Evolutionary conservation across 2,329 filamentous ascomycete genomes (phyloP).

Genomic region (Fusarium coicis): DNA sequence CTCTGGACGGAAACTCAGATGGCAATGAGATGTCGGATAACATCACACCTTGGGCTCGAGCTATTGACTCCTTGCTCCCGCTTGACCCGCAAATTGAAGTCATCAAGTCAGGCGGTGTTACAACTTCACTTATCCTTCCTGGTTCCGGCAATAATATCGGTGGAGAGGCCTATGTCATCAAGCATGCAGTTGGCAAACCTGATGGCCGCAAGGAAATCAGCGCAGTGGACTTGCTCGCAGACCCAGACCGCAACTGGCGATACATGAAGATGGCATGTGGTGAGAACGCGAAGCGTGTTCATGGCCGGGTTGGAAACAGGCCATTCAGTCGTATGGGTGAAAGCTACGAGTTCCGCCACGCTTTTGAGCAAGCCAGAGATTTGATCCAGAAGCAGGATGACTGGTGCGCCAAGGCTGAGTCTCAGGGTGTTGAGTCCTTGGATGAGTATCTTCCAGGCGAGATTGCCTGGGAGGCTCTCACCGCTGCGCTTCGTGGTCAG

Average conservation of each 20-base stretch:
- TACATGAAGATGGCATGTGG: conserved; percentile 84
- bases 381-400: conserved; percentile 71
- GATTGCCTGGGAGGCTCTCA: conserved; percentile 71
- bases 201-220: conserved; percentile 73
- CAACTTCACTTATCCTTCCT: conserved; percentile 73
- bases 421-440: conserved; percentile 61
- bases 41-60: conserved; percentile 74
- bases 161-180: conserved; percentile 76
- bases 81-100: conserved; percentile 73
- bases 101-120: conserved; percentile 79
- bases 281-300: conserved; percentile 73
- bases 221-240: conserved; percentile 71
- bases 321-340: conserved; percentile 73
- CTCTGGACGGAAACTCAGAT: conserved; percentile 65
- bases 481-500: conserved; percentile 72
- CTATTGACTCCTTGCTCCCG: conserved; percentile 72
- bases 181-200: conserved; percentile 70
- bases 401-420: conserved; percentile 70
- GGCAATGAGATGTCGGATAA: conserved; percentile 72
- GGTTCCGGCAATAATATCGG: conserved; percentile 80
- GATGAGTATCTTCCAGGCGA: conserved; percentile 69
- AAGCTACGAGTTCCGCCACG: conserved; percentile 75
- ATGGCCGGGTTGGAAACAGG: conserved; percentile 64
- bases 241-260: conserved; percentile 72
- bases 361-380: conserved; percentile 70